Percentiles rank a stretch among this genome's conserved stretches.
These are phyloP conservation scores for Phytopythium litorale DNA, from an alignment of 352 stramenopile genomes.

Conservation along the genomic window DNA sequence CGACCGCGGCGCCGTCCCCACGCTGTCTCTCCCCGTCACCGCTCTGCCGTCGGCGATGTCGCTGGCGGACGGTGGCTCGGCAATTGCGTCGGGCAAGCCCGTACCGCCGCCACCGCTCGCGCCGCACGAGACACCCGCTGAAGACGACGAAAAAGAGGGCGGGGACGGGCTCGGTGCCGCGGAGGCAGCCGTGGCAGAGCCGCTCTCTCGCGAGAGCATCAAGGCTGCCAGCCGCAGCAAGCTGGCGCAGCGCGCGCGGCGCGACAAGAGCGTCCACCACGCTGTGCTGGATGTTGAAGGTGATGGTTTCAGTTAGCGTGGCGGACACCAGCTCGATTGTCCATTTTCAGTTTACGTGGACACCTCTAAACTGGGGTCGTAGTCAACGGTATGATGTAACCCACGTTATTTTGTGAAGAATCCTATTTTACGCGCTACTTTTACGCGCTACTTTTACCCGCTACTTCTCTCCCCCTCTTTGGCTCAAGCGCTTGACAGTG, in stretches of 20 bases:
- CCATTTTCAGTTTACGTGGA: too few species aligned
- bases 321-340: too few species aligned
- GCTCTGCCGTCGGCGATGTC: not conserved
- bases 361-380: too few species aligned
- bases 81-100: not conserved
- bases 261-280: slow-evolving; percentile 5
- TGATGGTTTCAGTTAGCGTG: not conserved
- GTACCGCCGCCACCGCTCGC: slow-evolving; percentile 4
- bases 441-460: too few species aligned
- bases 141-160: slow-evolving; percentile 27
- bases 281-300: not conserved
- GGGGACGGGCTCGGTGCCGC: not conserved
- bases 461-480: too few species aligned
- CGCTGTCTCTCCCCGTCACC: not conserved
- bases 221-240: slow-evolving; percentile 63
- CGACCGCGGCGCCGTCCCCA: slow-evolving; percentile 27
- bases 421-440: too few species aligned
- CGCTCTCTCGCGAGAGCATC: slow-evolving; percentile 58
- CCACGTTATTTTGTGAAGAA: too few species aligned
- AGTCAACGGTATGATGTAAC: too few species aligned
- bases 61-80: not conserved
- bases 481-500: too few species aligned
- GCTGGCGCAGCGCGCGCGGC: slow-evolving; percentile 30
- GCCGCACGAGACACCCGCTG: slow-evolving; percentile 12
- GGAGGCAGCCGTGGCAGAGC: slow-evolving; percentile 4